Conservation (phyloP, 495 filamentous ascomycete species). For the Halenospora varia region DNA sequence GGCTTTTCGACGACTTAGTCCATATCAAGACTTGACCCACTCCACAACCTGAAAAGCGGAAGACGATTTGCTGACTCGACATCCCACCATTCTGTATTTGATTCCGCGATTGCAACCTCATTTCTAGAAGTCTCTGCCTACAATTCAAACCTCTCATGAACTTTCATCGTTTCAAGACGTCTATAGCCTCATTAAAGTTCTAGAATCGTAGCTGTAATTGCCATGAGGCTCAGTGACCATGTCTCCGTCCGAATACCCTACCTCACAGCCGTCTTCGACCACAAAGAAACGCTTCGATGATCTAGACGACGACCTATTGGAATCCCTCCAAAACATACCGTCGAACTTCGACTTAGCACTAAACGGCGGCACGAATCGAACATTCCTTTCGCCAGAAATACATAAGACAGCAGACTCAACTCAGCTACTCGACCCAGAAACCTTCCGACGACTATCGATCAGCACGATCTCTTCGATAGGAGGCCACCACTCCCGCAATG, state of each 20-base stretch:
- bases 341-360: constrained; percentile 20
- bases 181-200: constrained; percentile 10
- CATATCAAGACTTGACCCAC: background rate
- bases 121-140: background rate
- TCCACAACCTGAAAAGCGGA: background rate
- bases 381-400: constrained; percentile 4
- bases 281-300: constrained; percentile 19
- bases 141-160: background rate
- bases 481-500: constrained; percentile 1
- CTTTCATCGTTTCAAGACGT: background rate
- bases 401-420: background rate
- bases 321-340: constrained; percentile 17
- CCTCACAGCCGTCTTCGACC: constrained; percentile 23
- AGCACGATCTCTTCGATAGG: constrained; percentile 26
- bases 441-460: constrained; percentile 29
- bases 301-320: constrained; percentile 9
- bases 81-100: background rate
- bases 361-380: constrained; percentile 14
- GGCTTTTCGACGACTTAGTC: background rate
- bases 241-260: background rate
- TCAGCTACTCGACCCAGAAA: constrained; percentile 21
- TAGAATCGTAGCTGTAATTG: constrained; percentile 8
- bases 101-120: background rate
- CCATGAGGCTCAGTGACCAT: background rate
- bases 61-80: background rate